These are phyloP conservation scores for Colletotrichum agaves DNA, from an alignment of 2,329 filamentous ascomycete genomes.

Conservation along the genomic window DNA sequence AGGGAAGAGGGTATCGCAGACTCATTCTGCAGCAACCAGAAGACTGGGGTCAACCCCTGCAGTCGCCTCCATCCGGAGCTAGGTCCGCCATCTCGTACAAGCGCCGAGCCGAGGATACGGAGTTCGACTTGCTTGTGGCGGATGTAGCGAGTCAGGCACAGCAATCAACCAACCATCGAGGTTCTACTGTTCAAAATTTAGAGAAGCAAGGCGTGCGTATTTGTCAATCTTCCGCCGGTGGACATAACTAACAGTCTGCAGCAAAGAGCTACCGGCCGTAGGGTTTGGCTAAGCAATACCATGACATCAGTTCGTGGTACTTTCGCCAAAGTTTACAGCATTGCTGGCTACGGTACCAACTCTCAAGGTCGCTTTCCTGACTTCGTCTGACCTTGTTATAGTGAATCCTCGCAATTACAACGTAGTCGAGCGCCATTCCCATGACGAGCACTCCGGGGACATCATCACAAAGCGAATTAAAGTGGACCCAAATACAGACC, in stretches of 20 bases:
- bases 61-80: not conserved
- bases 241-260: not conserved
- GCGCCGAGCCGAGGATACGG: slow-evolving; percentile 44
- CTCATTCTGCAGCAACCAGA: not conserved
- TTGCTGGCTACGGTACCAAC: slow-evolving; percentile 30
- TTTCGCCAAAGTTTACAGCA: slow-evolving; percentile 32
- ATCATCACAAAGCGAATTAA: slow-evolving; percentile 28
- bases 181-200: not conserved
- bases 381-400: slow-evolving; percentile 7
- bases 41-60: not conserved
- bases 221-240: not conserved
- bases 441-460: slow-evolving; percentile 13
- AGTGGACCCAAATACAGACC: slow-evolving; percentile 4
- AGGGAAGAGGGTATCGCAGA: not conserved
- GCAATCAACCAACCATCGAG: not conserved
- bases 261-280: slow-evolving; percentile 5
- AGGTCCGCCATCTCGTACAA: slow-evolving; percentile 39
- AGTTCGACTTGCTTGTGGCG: slow-evolving; percentile 46
- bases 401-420: slow-evolving; percentile 24
- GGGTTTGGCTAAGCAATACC: slow-evolving; percentile 28
- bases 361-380: not conserved
- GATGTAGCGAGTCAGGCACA: not conserved
- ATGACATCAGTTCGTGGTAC: slow-evolving; percentile 37
- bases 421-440: slow-evolving; percentile 14
- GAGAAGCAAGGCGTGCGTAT: slow-evolving; percentile 12